Conservation (phyloP, 2,329 filamentous ascomycete species). For the Albifimbria verrucaria region DNA sequence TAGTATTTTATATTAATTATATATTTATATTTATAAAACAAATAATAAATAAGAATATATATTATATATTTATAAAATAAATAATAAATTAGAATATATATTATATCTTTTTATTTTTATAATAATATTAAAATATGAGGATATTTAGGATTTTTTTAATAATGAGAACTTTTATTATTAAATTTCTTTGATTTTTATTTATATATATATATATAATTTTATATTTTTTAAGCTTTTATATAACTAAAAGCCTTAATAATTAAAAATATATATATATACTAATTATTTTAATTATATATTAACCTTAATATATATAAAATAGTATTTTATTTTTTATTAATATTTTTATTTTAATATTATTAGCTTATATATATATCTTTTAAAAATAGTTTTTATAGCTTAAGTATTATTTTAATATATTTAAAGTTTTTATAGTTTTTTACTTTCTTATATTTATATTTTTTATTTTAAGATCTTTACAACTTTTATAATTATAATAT, state of each 20-base stretch:
- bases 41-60: not conserved
- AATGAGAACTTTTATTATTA: slow-evolving; percentile 1
- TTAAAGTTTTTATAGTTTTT: not conserved
- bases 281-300: slow-evolving; percentile 1
- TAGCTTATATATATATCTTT: no score
- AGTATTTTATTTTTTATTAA: not conserved
- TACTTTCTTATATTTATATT: not conserved
- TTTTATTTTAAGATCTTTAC: not conserved
- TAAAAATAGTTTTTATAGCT: no score
- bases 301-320: not conserved
- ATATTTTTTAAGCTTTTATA: no score
- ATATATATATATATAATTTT: no score
- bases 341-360: no score
- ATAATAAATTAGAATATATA: not conserved
- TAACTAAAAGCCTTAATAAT: not conserved
- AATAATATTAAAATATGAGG: not conserved
- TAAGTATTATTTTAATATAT: no score
- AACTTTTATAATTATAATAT: not conserved
- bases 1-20: not conserved
- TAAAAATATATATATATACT: slow-evolving; percentile 4
- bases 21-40: not conserved
- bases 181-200: slow-evolving; percentile 2
- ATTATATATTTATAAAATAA: not conserved
- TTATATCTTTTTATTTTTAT: not conserved
- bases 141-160: slow-evolving; percentile 1